These are phyloP conservation scores for Sarocladium brachiariae DNA, from an alignment of 2,329 filamentous ascomycete species.

Conservation along the genomic window DNA sequence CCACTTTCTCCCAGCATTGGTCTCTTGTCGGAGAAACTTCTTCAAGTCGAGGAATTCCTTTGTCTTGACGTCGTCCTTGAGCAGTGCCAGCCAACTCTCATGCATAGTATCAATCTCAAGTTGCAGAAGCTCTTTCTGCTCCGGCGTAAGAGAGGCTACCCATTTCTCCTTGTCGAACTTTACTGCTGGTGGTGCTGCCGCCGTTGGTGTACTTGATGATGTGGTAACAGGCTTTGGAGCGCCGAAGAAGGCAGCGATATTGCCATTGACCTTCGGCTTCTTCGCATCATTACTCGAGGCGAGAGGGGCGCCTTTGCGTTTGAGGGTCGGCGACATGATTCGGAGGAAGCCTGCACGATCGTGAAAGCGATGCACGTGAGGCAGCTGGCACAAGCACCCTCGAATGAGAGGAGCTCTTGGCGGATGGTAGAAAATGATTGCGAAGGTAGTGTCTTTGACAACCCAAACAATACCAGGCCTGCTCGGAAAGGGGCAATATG, in stretches of 20 bases:
- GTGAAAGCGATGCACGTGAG: conserved; percentile 10
- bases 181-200: conserved; percentile 24
- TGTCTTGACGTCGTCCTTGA: conserved; percentile 78
- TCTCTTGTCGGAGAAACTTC: conserved; percentile 75
- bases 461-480: background rate
- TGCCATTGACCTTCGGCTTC: conserved; percentile 67
- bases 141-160: conserved; percentile 69
- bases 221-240: conserved; percentile 48
- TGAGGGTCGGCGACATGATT: conserved; percentile 44
- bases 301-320: conserved; percentile 56
- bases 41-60: conserved; percentile 84
- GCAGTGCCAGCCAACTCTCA: conserved; percentile 80
- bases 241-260: conserved; percentile 86
- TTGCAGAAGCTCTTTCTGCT: conserved; percentile 75
- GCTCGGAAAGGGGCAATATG: too few relatives aligned
- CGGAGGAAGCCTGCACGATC: conserved; percentile 3
- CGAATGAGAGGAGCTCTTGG: background rate
- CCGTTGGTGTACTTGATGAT: conserved; percentile 15
- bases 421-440: background rate
- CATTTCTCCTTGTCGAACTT: conserved; percentile 88
- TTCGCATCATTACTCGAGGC: conserved; percentile 47
- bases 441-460: background rate
- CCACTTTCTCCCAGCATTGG: conserved; percentile 64
- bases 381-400: background rate
- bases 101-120: conserved; percentile 90